Evolutionary conservation across 2,329 filamentous ascomycete species (phyloP).

Genomic region (Fusarium sp.): DNA sequence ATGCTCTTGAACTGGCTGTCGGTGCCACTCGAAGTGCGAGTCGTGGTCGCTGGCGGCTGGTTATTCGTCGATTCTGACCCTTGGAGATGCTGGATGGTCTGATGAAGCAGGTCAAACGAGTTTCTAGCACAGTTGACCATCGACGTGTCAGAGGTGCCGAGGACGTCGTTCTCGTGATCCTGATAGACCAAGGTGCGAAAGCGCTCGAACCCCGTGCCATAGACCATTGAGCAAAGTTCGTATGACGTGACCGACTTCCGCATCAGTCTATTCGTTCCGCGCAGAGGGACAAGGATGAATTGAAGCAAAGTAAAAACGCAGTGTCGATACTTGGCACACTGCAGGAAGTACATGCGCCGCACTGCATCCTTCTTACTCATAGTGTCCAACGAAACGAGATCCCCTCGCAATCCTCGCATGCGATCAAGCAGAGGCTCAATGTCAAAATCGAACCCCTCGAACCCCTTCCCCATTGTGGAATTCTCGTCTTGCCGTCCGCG

Average conservation of each 20-base stretch:
- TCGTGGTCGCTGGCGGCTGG: not conserved
- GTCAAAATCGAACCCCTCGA: not conserved
- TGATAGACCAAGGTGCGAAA: not conserved
- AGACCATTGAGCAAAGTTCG: not conserved
- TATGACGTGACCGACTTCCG: not conserved
- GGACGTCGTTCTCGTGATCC: not conserved
- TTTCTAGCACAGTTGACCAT: not conserved
- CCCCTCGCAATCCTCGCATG: not conserved
- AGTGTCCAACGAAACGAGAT: not conserved
- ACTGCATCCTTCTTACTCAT: not conserved
- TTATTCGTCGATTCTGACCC: not conserved
- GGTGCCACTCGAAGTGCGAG: not conserved
- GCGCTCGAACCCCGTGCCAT: not conserved
- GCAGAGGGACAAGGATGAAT: not conserved
- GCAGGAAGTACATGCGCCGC: not conserved
- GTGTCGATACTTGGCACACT: not conserved
- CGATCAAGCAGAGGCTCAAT: not conserved
- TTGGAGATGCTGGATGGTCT: not conserved
- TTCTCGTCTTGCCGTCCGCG: not conserved
- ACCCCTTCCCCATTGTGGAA: accelerated
- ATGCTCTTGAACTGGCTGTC: not conserved
- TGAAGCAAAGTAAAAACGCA: not conserved
- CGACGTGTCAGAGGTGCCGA: not conserved
- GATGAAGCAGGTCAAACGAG: not conserved
- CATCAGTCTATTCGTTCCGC: not conserved